Evolutionary conservation across 2,329 filamentous ascomycete species (phyloP).

Genomic region (Dactylella cylindrospora): DNA sequence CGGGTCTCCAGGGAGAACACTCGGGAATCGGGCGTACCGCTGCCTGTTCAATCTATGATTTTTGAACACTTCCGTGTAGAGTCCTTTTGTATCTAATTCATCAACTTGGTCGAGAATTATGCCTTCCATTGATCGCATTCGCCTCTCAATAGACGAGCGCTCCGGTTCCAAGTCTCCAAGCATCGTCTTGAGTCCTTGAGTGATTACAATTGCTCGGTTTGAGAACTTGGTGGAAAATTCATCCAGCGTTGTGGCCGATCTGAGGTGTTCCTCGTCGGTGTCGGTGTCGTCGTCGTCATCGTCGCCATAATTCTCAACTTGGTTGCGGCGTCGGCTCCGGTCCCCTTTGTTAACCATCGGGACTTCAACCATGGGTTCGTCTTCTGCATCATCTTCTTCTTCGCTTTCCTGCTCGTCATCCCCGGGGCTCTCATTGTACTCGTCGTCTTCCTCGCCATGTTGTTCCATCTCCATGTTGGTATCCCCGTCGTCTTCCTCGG

Average conservation of each 20-base stretch:
- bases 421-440: neutral
- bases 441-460: neutral
- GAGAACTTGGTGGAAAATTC: neutral
- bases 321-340: neutral
- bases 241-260: neutral
- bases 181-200: neutral
- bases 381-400: no score
- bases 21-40: neutral
- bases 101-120: constrained; percentile 9
- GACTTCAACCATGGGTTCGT: no score
- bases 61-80: constrained; percentile 7
- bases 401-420: neutral
- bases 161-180: neutral
- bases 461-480: no score
- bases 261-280: neutral
- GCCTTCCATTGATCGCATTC: neutral
- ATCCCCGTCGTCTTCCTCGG: no score
- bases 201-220: neutral
- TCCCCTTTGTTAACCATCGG: no score
- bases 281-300: constrained; percentile 14
- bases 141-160: constrained; percentile 10
- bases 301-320: neutral
- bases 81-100: constrained; percentile 2
- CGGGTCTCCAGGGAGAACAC: constrained; percentile 24
- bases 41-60: neutral